These are phyloP conservation scores for Aspergillus tamarii DNA, from an alignment of 2,329 filamentous ascomycete genomes.

Conservation along the genomic window DNA sequence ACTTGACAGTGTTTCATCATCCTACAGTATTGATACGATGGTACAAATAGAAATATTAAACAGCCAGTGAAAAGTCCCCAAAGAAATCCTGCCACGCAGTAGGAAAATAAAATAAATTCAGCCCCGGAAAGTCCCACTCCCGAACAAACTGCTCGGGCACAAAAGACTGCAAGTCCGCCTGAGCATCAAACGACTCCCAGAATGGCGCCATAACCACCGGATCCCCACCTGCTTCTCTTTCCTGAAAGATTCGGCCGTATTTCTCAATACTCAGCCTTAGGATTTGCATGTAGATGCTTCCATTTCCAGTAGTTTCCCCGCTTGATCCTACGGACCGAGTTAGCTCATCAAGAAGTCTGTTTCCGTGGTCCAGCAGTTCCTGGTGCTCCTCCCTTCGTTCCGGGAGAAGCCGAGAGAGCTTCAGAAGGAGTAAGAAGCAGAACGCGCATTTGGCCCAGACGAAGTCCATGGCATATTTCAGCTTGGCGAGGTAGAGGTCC, in stretches of 20 bases:
- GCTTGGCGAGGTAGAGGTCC: conserved; percentile 53
- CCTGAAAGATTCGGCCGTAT: conserved; percentile 50
- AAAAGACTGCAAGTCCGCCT: conserved; percentile 57
- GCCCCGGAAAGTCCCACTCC: conserved; percentile 61
- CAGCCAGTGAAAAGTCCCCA: conserved; percentile 44
- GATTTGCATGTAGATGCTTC: conserved; percentile 55
- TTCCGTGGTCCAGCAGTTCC: conserved; percentile 48
- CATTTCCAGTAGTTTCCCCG: conserved; percentile 42
- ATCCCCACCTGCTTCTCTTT: conserved; percentile 30
- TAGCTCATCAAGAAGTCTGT: conserved; percentile 48
- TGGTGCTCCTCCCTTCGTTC: conserved; percentile 44
- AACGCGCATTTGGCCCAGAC: conserved; percentile 63
- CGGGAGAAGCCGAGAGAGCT: conserved; percentile 54
- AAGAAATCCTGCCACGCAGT: conserved; percentile 54
- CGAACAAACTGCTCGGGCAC: conserved; percentile 59
- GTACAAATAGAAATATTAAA: conserved; percentile 14
- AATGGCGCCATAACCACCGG: conserved; percentile 26
- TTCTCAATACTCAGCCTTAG: conserved; percentile 55
- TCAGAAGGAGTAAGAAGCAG: conserved; percentile 59
- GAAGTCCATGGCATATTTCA: conserved; percentile 60
- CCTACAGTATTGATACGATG: not conserved
- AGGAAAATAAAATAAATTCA: conserved; percentile 56
- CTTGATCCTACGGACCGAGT: conserved; percentile 32
- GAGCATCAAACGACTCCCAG: conserved; percentile 42
- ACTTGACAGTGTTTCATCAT: not conserved